phyloP scores from a whole-genome alignment of 2,329 filamentous ascomycete genomes.

The Monosporascus sp. region DNA sequence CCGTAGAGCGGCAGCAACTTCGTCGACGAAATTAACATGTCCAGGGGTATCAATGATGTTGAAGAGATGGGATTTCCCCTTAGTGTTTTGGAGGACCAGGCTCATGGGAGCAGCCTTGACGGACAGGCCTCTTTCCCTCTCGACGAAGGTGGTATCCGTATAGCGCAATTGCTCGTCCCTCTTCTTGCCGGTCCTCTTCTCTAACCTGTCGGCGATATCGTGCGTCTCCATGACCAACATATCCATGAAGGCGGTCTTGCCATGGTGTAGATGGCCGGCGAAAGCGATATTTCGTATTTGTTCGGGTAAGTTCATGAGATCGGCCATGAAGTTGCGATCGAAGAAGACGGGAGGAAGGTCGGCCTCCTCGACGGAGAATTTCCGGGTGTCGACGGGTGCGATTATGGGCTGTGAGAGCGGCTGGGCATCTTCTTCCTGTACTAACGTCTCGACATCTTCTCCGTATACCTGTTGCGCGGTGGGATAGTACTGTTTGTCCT shows the following conservation, averaged over 20 bases:
- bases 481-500: slow-evolving; percentile 99
- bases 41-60: slow-evolving; percentile 96
- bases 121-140: slow-evolving; percentile 84
- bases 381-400: slow-evolving; percentile 88
- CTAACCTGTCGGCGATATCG: slow-evolving; percentile 71
- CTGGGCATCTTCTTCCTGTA: slow-evolving; percentile 96
- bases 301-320: slow-evolving; percentile 92
- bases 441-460: slow-evolving; percentile 86
- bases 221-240: slow-evolving; percentile 97
- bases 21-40: slow-evolving; percentile 97
- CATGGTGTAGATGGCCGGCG: slow-evolving; percentile 90
- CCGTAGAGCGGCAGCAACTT: slow-evolving; percentile 83
- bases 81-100: slow-evolving; percentile 79
- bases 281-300: slow-evolving; percentile 91
- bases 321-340: slow-evolving; percentile 87
- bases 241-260: slow-evolving; percentile 97
- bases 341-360: slow-evolving; percentile 87
- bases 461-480: slow-evolving; percentile 97
- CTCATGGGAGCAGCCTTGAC: slow-evolving; percentile 95
- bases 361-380: slow-evolving; percentile 88
- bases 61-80: slow-evolving; percentile 90
- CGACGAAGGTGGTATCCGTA: slow-evolving; percentile 85
- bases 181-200: slow-evolving; percentile 75
- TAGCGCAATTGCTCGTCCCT: slow-evolving; percentile 89
- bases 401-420: slow-evolving; percentile 89